Percentiles rank a stretch among this genome's conserved stretches.
Conservation (phyloP, 1,139 yeast species). For the Taphrina deformans region DNA sequence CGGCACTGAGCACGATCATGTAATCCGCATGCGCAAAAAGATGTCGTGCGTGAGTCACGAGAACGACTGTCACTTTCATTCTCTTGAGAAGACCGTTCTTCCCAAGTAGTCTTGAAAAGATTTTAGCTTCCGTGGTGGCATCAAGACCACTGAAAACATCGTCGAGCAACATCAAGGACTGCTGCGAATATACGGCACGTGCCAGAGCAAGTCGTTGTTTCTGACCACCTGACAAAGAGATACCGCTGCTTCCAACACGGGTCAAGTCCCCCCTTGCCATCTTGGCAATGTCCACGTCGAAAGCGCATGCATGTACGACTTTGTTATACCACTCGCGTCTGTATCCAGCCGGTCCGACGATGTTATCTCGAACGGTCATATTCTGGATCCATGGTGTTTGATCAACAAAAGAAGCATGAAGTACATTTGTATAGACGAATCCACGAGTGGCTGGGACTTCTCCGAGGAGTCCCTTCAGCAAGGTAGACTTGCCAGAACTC, state of each 20-base stretch:
- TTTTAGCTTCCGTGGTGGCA: constrained; percentile 64
- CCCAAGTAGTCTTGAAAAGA: constrained; percentile 62
- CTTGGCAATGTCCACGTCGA: constrained; percentile 70
- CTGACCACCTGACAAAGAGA: constrained; percentile 72
- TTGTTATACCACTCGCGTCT: constrained; percentile 76
- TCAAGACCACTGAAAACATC: constrained; percentile 82
- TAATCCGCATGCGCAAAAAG: constrained; percentile 59
- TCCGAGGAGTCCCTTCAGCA: constrained; percentile 63
- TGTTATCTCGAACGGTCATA: constrained; percentile 84
- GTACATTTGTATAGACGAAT: constrained; percentile 29
- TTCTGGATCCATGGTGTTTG: constrained; percentile 76
- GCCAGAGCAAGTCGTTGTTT: constrained; percentile 74
- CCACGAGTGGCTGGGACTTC: constrained; percentile 49
- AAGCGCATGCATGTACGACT: constrained; percentile 84
- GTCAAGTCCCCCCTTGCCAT: constrained; percentile 73
- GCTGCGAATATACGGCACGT: constrained; percentile 65
- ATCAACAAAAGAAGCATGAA: constrained; percentile 55
- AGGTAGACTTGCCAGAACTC: constrained; percentile 78
- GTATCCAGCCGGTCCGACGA: constrained; percentile 79
- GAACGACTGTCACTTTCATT: constrained; percentile 76
- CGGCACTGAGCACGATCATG: constrained; percentile 50
- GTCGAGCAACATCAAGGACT: constrained; percentile 65
- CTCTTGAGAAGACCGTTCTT: constrained; percentile 63
- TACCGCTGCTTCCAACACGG: constrained; percentile 87
- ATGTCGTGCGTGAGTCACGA: constrained; percentile 51